Conservation (phyloP, 495 filamentous ascomycete genomes). For the Echria macrotheca region DNA sequence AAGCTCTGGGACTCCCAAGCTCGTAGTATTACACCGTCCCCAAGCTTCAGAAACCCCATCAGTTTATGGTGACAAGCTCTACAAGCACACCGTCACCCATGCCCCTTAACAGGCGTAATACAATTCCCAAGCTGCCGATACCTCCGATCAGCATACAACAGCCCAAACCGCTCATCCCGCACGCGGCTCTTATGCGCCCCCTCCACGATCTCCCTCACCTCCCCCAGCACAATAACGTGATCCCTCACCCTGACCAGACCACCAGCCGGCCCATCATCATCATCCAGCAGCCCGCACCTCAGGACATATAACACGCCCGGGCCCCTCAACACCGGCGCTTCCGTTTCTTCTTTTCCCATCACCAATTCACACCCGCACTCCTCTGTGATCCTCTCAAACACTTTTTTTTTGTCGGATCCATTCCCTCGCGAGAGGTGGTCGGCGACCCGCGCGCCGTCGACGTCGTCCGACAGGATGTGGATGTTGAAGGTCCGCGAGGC, state of each 20-base stretch:
- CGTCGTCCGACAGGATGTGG: constrained; percentile 41
- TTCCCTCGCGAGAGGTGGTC: constrained; percentile 39
- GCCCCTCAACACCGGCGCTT: constrained; percentile 28
- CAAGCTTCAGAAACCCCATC: too few species aligned
- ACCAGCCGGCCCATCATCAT: constrained; percentile 19
- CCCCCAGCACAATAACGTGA: constrained; percentile 53
- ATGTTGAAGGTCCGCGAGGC: constrained; percentile 40
- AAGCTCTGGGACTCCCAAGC: too few species aligned
- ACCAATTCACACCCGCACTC: constrained; percentile 21
- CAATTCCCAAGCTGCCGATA: constrained; percentile 36
- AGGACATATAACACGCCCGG: constrained; percentile 39
- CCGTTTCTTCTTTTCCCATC: background rate
- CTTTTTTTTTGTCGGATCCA: constrained; percentile 12
- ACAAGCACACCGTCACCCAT: background rate
- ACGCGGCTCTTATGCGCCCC: constrained; percentile 8
- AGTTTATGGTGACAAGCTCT: background rate
- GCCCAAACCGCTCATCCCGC: constrained; percentile 24
- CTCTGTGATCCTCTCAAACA: constrained; percentile 26
- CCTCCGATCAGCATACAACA: constrained; percentile 39
- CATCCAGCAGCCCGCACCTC: constrained; percentile 33
- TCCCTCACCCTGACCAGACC: constrained; percentile 44
- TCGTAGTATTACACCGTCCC: too few species aligned
- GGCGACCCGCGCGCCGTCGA: constrained; percentile 38
- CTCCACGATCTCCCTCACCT: constrained; percentile 40
- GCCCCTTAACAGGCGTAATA: constrained; percentile 16